phyloP scores from a whole-genome alignment of 75 land plant species.

The Larix kaempferi region DNA sequence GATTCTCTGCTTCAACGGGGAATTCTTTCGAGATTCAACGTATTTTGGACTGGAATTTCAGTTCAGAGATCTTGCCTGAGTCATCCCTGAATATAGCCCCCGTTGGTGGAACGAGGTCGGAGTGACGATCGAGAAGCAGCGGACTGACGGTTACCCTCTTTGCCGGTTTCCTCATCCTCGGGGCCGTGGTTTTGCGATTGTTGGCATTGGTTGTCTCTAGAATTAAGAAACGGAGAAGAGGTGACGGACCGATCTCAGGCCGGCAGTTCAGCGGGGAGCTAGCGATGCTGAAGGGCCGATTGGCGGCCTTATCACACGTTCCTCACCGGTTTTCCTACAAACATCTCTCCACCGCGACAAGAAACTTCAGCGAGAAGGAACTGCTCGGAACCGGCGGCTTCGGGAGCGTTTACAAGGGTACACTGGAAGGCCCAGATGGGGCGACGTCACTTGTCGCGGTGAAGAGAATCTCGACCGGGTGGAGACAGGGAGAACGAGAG shows the following conservation, averaged over 20 bases:
- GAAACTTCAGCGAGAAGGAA: constrained; percentile 20
- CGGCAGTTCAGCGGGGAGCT: not conserved
- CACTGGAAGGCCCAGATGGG: constrained; percentile 2
- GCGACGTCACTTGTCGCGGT: constrained; percentile 14
- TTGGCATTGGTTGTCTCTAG: not conserved
- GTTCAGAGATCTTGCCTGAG: not conserved
- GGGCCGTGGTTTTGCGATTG: not conserved
- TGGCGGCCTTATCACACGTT: no score
- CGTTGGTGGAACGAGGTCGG: no score
- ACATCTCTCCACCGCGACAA: constrained; percentile 31
- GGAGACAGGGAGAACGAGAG: constrained; percentile 24
- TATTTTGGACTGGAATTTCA: constrained; percentile 30
- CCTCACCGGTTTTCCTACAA: constrained; percentile 19
- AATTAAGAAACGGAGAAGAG: not conserved
- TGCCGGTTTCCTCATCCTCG: no score
- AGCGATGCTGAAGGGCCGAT: not conserved
- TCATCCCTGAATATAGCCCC: not conserved
- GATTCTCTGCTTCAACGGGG: no score
- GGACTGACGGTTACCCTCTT: not conserved
- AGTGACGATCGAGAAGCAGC: no score
- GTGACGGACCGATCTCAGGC: not conserved
- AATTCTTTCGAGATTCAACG: no score
- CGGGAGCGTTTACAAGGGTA: constrained; percentile 36
- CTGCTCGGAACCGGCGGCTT: constrained; percentile 33
- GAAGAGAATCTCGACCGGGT: constrained; percentile 12